Percentiles rank a stretch among this genome's conserved stretches.
phyloP scores from a whole-genome alignment of 2,329 filamentous ascomycete species.

The Tolypocladium album region DNA sequence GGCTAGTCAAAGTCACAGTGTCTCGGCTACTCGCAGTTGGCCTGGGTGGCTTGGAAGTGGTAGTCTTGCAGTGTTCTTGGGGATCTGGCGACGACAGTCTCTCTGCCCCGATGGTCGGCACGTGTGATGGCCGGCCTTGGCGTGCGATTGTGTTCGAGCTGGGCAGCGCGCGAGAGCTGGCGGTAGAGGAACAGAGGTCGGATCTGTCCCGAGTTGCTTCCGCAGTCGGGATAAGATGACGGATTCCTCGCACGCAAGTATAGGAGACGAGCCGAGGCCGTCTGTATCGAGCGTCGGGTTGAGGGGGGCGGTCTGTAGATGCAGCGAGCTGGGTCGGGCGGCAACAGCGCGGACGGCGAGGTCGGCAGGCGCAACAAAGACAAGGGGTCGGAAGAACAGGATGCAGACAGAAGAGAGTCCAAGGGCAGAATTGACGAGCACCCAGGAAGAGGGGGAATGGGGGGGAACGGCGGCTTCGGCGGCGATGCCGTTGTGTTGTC shows the following conservation, averaged over 20 bases:
- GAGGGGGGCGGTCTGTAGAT: not conserved
- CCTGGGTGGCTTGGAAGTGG: slow-evolving; percentile 5
- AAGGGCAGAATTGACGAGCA: slow-evolving; percentile 5
- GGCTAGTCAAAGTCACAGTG: slow-evolving; percentile 81
- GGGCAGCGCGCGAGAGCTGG: not conserved
- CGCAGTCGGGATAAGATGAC: not conserved
- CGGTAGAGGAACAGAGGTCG: not conserved
- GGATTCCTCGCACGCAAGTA: not conserved
- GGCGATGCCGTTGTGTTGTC: slow-evolving; percentile 16
- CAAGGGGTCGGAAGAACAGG: slow-evolving; percentile 1
- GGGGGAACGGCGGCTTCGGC: slow-evolving; percentile 13
- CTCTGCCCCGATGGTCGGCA: not conserved
- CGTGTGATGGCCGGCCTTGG: not conserved
- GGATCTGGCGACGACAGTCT: not conserved
- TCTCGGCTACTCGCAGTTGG: slow-evolving; percentile 17
- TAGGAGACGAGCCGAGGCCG: not conserved
- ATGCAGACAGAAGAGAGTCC: slow-evolving; percentile 5
- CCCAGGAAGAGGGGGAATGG: slow-evolving; percentile 6
- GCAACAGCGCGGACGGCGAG: not conserved
- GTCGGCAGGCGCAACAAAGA: not conserved
- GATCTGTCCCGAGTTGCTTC: not conserved
- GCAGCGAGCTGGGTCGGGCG: slow-evolving; percentile 1
- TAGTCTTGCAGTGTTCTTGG: slow-evolving; percentile 12
- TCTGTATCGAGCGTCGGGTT: not conserved
- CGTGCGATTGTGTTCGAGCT: not conserved